These are phyloP conservation scores for Fusarium tupiense DNA, from an alignment of 2,329 filamentous ascomycete genomes.

Conservation along the genomic window DNA sequence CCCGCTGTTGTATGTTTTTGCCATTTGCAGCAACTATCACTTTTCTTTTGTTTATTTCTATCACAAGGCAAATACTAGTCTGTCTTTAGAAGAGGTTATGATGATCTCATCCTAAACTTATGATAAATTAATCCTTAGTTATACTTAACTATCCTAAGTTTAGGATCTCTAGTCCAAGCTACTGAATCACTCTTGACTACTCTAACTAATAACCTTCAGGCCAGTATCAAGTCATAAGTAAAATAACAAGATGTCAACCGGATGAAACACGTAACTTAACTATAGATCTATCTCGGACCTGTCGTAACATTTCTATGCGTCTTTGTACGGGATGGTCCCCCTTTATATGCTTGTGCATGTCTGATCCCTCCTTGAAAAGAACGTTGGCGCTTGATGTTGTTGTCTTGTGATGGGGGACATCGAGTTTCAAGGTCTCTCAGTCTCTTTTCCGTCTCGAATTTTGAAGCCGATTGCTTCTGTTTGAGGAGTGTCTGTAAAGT, in stretches of 20 bases:
- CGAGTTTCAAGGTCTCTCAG: slow-evolving; percentile 57
- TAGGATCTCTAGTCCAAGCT: not conserved
- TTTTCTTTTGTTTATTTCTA: not conserved
- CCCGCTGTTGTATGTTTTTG: not conserved
- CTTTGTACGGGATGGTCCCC: not conserved
- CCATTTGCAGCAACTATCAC: rapidly evolving
- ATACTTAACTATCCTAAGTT: not conserved
- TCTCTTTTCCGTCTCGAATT: slow-evolving; percentile 42
- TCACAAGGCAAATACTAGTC: not conserved
- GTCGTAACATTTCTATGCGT: not conserved
- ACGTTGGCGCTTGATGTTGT: not conserved
- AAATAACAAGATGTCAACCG: not conserved
- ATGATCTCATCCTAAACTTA: not conserved
- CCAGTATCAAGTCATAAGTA: not conserved
- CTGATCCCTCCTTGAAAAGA: not conserved
- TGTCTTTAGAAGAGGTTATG: not conserved
- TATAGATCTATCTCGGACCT: not conserved
- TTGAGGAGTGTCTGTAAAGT: not conserved
- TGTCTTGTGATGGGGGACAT: slow-evolving; percentile 57
- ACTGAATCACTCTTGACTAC: not conserved
- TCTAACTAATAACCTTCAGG: not conserved
- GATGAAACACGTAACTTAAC: not conserved
- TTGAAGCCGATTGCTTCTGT: slow-evolving; percentile 57
- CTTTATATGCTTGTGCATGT: not conserved
- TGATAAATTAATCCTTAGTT: not conserved